Conservation (phyloP, 2,329 filamentous ascomycete genomes). For the Penicillium sp. region DNA sequence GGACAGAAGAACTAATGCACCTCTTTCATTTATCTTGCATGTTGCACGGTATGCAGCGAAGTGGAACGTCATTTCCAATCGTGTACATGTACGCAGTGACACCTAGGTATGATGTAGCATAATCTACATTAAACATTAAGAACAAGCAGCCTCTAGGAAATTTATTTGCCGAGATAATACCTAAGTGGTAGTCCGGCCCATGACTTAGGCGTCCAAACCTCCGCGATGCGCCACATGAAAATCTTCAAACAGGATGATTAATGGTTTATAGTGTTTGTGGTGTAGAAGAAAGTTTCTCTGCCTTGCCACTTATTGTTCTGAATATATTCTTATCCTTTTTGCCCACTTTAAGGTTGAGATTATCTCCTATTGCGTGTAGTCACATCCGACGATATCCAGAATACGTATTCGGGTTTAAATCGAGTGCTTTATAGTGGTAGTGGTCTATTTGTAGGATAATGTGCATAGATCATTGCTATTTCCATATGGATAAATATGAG, state of each 20-base stretch:
- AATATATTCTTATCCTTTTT: not conserved
- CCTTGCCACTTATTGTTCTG: not conserved
- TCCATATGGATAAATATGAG: not conserved
- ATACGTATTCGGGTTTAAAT: no score
- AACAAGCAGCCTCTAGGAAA: not conserved
- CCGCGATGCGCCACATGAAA: not conserved
- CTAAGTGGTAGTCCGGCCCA: no score
- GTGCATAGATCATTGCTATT: not conserved
- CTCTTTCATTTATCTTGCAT: not conserved
- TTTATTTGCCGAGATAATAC: not conserved
- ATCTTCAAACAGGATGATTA: not conserved
- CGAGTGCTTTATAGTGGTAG: not conserved
- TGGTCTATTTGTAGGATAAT: not conserved
- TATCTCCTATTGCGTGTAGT: not conserved
- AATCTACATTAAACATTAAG: not conserved
- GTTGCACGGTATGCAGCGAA: not conserved
- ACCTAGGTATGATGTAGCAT: not conserved
- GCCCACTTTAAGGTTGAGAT: no score
- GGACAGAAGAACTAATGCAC: not conserved
- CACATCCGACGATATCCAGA: not conserved
- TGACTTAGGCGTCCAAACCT: not conserved
- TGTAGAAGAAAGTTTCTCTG: no score
- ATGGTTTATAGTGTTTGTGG: no score
- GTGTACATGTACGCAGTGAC: not conserved
- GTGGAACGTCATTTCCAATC: not conserved